Evolutionary conservation across 768 basidiomycete species (phyloP).

Genomic region (Gloeophyllum trabeum): DNA sequence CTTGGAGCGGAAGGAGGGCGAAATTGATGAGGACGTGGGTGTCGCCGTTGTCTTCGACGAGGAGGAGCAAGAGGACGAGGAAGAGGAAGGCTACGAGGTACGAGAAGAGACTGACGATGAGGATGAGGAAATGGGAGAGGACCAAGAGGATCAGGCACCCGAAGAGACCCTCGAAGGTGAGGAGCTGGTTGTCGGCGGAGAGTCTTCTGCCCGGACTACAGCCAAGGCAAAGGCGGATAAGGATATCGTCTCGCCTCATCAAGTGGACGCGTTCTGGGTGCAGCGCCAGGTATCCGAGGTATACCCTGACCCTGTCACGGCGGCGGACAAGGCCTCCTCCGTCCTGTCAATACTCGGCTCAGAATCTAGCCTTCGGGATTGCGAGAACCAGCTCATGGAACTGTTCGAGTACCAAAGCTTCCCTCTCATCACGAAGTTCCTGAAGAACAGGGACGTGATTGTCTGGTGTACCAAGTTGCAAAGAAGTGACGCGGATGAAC

Average conservation of each 20-base stretch:
- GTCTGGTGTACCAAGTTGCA: slow-evolving; percentile 98
- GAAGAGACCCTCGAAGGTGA: slow-evolving; percentile 43
- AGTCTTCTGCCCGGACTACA: slow-evolving; percentile 31
- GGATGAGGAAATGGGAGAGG: slow-evolving; percentile 47
- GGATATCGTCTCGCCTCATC: slow-evolving; percentile 78
- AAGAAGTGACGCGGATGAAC: slow-evolving; percentile 79
- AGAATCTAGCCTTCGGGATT: slow-evolving; percentile 81
- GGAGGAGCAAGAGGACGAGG: slow-evolving; percentile 89
- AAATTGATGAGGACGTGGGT: slow-evolving; percentile 94
- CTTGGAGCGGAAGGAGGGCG: slow-evolving; percentile 70
- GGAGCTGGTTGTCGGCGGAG: slow-evolving; percentile 72
- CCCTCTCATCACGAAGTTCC: slow-evolving; percentile 79
- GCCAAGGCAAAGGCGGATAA: slow-evolving; percentile 50
- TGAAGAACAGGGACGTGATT: slow-evolving; percentile 92
- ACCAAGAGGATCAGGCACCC: slow-evolving; percentile 27
- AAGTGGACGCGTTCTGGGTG: slow-evolving; percentile 97
- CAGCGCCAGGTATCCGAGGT: slow-evolving; percentile 87
- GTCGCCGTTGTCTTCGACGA: slow-evolving; percentile 98
- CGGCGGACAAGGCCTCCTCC: slow-evolving; percentile 79
- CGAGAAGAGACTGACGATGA: slow-evolving; percentile 74
- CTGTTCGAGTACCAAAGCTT: slow-evolving; percentile 91
- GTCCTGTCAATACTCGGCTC: slow-evolving; percentile 82
- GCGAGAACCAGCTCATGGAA: slow-evolving; percentile 94
- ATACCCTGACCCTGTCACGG: slow-evolving; percentile 90
- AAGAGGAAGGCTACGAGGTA: slow-evolving; percentile 83